A percentile compares a stretch with the other conserved stretches of the same genome.
phyloP scores from a whole-genome alignment of 495 filamentous ascomycete genomes.

The Aspergillus leporis region DNA sequence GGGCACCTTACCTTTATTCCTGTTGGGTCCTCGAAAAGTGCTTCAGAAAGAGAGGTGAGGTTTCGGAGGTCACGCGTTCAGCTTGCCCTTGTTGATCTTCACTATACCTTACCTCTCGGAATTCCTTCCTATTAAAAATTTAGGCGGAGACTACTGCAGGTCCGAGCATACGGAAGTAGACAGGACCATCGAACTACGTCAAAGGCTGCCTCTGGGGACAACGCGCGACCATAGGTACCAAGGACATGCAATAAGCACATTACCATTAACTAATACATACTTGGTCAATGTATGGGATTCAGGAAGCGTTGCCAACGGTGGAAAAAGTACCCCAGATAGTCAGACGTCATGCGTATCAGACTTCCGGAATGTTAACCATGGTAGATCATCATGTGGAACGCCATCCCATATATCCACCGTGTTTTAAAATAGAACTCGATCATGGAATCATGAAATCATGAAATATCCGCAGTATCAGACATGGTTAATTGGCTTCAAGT shows the following conservation, averaged over 20 bases:
- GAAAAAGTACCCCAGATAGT: no score
- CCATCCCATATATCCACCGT: no score
- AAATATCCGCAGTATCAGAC: no score
- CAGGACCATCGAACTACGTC: neutral
- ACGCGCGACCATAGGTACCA: neutral
- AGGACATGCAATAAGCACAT: neutral
- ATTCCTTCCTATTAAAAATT: neutral
- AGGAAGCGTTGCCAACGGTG: no score
- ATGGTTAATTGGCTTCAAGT: no score
- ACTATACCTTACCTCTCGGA: neutral
- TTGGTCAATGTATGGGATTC: neutral
- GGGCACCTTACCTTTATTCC: neutral
- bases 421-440: no score
- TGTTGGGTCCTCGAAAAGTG: neutral
- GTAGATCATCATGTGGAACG: no score
- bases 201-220: neutral
- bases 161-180: neutral
- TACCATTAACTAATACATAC: neutral
- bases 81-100: neutral
- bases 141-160: neutral
- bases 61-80: neutral
- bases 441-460: no score
- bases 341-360: no score
- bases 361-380: no score
- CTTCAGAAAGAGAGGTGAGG: neutral